A percentile compares a stretch with the other conserved stretches of the same genome.
Conservation (phyloP, 2,329 filamentous ascomycete species). For the Hymenoscyphus salicellus region DNA sequence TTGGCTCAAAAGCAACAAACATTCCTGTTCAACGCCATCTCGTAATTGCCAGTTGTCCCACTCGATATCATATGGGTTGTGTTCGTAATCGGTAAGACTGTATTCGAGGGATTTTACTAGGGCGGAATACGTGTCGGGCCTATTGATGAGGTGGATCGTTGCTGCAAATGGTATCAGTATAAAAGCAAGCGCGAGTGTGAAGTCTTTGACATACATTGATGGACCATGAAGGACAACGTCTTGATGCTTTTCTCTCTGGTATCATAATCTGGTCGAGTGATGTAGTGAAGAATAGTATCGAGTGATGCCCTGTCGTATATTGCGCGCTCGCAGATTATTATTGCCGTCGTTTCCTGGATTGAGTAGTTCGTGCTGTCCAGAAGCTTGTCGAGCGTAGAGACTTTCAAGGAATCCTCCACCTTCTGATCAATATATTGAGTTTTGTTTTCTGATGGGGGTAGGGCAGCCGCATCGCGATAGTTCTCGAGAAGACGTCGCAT, state of each 20-base stretch:
- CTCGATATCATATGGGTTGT: conserved; percentile 52
- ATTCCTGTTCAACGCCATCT: conserved; percentile 59
- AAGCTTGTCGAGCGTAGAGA: conserved; percentile 65
- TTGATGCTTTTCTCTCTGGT: conserved; percentile 56
- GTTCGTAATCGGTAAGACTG: conserved; percentile 49
- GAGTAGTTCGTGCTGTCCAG: conserved; percentile 69
- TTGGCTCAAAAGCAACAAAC: conserved; percentile 55
- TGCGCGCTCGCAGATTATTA: conserved; percentile 54
- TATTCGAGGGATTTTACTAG: conserved; percentile 60
- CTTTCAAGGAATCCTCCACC: conserved; percentile 67
- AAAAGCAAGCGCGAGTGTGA: conserved; percentile 15
- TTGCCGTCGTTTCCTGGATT: conserved; percentile 65
- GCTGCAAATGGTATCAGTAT: conserved; percentile 27
- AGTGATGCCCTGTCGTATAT: conserved; percentile 57
- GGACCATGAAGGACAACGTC: conserved; percentile 55
- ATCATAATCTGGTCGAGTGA: conserved; percentile 57
- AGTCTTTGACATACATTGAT: conserved; percentile 40
- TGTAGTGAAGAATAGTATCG: conserved; percentile 53
- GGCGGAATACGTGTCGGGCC: conserved; percentile 41
- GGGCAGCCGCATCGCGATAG: conserved; percentile 62
- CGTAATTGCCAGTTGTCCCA: conserved; percentile 64
- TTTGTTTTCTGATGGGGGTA: conserved; percentile 62
- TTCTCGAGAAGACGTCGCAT: conserved; percentile 58
- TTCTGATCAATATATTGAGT: conserved; percentile 73
- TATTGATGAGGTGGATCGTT: conserved; percentile 28